These are phyloP conservation scores for Tubosaeta sp. DNA, from an alignment of 768 basidiomycete genomes.

Conservation along the genomic window DNA sequence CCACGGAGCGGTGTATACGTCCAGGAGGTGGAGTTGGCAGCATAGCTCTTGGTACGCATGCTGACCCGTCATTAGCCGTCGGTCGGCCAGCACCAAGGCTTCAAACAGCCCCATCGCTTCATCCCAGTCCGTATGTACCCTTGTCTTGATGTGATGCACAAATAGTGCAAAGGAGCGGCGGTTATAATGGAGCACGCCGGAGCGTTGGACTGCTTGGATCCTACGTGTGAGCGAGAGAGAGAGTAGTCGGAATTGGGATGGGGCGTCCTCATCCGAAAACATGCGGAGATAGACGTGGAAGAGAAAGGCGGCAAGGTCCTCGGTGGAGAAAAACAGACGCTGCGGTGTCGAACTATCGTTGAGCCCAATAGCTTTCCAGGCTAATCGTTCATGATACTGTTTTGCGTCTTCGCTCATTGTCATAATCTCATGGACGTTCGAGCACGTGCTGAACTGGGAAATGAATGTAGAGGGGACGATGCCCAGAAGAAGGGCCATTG, in stretches of 20 bases:
- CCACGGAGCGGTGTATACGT: conserved; percentile 29
- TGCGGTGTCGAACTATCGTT: not conserved
- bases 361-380: conserved; percentile 18
- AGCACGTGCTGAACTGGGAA: conserved; percentile 23
- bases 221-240: not conserved
- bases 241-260: not conserved
- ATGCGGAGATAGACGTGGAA: conserved; percentile 22
- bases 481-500: conserved; percentile 24
- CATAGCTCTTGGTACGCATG: conserved; percentile 44
- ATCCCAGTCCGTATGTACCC: conserved; percentile 39
- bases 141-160: conserved; percentile 37
- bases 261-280: conserved; percentile 25
- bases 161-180: conserved; percentile 46
- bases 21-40: conserved; percentile 39
- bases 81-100: conserved; percentile 10
- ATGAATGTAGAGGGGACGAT: conserved; percentile 20
- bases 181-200: conserved; percentile 38
- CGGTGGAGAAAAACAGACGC: conserved; percentile 8
- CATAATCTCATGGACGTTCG: conserved; percentile 19
- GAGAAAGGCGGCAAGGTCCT: conserved; percentile 20
- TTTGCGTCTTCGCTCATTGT: not conserved
- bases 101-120: conserved; percentile 34
- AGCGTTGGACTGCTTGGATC: not conserved
- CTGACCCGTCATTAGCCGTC: conserved; percentile 15
- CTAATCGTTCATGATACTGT: conserved; percentile 24